Percentiles rank a stretch among this genome's conserved stretches.
phyloP scores from a whole-genome alignment of 352 stramenopile genomes.

The Pythium plurisporium region DNA sequence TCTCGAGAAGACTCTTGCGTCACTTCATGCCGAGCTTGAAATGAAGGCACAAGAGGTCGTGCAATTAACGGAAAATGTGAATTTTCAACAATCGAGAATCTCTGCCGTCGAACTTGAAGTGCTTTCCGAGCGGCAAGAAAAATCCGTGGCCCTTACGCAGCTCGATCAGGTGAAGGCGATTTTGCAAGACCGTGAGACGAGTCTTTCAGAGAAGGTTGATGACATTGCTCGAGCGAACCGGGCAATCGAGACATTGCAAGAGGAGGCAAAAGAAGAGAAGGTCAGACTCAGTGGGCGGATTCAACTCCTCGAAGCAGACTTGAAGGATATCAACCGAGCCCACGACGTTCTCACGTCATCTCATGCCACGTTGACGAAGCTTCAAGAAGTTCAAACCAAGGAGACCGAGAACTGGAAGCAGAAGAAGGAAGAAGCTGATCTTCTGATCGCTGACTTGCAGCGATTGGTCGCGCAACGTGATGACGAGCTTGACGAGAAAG shows the following conservation, averaged over 20 bases:
- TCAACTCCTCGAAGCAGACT: conserved; percentile 13
- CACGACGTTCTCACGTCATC: conserved; percentile 11
- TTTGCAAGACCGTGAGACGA: conserved; percentile 2
- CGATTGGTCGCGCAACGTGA: conserved; percentile 8
- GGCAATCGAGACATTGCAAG: conserved; percentile 3
- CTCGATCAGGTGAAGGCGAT: background rate
- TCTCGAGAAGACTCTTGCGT: background rate
- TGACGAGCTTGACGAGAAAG: conserved; percentile 20
- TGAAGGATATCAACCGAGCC: conserved; percentile 12
- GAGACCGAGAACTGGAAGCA: background rate
- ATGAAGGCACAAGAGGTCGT: conserved; percentile 3
- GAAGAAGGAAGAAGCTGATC: conserved; percentile 4
- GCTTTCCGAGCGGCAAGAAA: background rate
- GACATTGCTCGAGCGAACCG: background rate
- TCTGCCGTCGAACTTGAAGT: background rate
- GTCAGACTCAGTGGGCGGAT: conserved; percentile 14
- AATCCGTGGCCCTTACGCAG: background rate
- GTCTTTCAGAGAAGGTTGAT: conserved; percentile 6
- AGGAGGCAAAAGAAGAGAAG: conserved; percentile 6
- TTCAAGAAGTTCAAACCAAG: conserved; percentile 1
- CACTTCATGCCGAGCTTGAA: background rate
- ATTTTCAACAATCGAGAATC: background rate
- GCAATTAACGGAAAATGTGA: background rate
- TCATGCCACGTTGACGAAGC: conserved; percentile 1
- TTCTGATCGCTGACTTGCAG: background rate